Evolutionary conservation across 805 yeast genomes (phyloP).

Genomic region (Naumovozyma castellii): DNA sequence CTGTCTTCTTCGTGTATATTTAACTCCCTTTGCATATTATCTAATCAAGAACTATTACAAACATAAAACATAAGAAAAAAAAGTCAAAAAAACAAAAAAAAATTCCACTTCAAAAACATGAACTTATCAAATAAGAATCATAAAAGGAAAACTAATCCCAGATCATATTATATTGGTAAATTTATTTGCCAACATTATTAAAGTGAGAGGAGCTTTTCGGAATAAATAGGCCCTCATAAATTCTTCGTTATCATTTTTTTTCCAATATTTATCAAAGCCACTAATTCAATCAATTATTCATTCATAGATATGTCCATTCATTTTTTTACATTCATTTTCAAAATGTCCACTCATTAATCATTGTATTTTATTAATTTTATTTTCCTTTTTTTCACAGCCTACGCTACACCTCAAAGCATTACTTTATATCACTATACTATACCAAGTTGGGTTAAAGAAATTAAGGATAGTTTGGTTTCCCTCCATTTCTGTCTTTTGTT

Average conservation of each 20-base stretch:
- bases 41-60: neutral
- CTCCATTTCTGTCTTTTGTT: neutral
- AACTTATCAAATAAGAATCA: no score
- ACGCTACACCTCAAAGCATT: neutral
- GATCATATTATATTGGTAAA: no score
- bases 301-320: slow-evolving; percentile 4
- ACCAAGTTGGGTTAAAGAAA: neutral
- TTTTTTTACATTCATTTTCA: slow-evolving; percentile 1
- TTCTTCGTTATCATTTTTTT: no score
- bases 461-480: neutral
- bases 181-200: no score
- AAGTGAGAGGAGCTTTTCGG: no score
- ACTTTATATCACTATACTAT: neutral
- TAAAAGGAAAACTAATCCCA: no score
- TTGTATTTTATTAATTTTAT: neutral
- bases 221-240: no score
- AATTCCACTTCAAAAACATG: neutral
- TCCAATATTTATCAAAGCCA: no score
- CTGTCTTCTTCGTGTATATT: neutral
- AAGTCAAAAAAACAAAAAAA: no score
- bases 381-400: neutral
- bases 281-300: neutral
- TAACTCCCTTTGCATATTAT: neutral
- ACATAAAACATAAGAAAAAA: neutral
- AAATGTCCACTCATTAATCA: slow-evolving; percentile 1